Conservation (phyloP, 441 rosid species). For the Adansonia rubrostipa region DNA sequence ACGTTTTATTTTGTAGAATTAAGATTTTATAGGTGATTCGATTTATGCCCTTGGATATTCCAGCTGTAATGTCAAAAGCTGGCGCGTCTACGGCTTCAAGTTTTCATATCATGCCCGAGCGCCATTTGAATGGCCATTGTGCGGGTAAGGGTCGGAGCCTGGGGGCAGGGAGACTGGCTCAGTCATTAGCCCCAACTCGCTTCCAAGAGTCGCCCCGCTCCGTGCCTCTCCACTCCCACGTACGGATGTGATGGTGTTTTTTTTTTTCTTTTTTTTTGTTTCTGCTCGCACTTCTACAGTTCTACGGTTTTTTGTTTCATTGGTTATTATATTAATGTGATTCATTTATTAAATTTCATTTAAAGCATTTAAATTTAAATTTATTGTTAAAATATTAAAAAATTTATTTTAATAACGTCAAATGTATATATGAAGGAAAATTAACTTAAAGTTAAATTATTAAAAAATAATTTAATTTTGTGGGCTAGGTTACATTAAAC, state of each 20-base stretch:
- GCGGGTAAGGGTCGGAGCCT: not conserved
- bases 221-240: not conserved
- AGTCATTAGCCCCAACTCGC: not conserved
- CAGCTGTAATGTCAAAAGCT: not conserved
- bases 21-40: not conserved
- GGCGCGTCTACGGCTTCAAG: not conserved
- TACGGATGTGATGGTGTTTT: not conserved
- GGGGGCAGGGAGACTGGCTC: not conserved
- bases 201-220: not conserved
- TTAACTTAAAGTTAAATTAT: too few species aligned
- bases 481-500: too few species aligned
- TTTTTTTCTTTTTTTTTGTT: not conserved
- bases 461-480: too few species aligned
- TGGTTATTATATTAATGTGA: not conserved
- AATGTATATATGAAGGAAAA: too few species aligned
- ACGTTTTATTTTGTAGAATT: too few species aligned
- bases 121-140: not conserved
- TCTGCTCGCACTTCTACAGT: not conserved
- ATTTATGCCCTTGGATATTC: conserved; percentile 12
- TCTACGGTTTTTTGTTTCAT: not conserved
- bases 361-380: too few species aligned
- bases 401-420: too few species aligned
- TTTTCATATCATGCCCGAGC: too few species aligned
- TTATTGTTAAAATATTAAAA: too few species aligned
- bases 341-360: too few species aligned